phyloP scores from a whole-genome alignment of 352 stramenopile species.

The Elongisporangium senticosum region DNA sequence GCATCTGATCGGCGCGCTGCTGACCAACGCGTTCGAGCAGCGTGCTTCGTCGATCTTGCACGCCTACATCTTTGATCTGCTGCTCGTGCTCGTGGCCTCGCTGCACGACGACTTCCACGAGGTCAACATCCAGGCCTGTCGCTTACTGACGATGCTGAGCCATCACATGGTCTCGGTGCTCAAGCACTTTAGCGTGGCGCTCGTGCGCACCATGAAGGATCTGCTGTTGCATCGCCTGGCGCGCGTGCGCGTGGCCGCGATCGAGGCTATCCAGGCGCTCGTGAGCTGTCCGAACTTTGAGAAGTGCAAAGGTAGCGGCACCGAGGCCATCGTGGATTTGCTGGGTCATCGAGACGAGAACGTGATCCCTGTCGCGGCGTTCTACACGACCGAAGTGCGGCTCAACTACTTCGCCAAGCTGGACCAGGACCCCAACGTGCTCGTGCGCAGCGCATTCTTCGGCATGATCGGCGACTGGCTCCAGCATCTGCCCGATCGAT shows the following conservation, averaged over 20 bases:
- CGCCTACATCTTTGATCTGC: conserved; percentile 74
- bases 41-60: conserved; percentile 70
- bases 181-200: conserved; percentile 91
- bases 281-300: conserved; percentile 84
- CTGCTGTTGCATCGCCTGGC: conserved; percentile 88
- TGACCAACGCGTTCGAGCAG: conserved; percentile 43
- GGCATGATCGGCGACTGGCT: conserved; percentile 90
- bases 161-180: conserved; percentile 86
- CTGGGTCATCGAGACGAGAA: conserved; percentile 95
- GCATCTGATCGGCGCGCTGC: conserved; percentile 37
- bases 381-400: conserved; percentile 88
- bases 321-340: conserved; percentile 91
- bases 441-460: conserved; percentile 82
- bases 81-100: conserved; percentile 59
- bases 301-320: conserved; percentile 92
- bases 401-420: conserved; percentile 93
- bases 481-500: conserved; percentile 87
- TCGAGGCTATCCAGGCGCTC: conserved; percentile 78
- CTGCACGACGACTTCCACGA: conserved; percentile 87
- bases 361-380: conserved; percentile 90
- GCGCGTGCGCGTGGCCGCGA: conserved; percentile 79
- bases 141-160: conserved; percentile 36
- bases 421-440: conserved; percentile 76
- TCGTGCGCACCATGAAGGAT: conserved; percentile 77
- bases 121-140: conserved; percentile 72